These are phyloP conservation scores for Corymbia citriodora DNA, from an alignment of 441 rosid genomes.

Conservation along the genomic window DNA sequence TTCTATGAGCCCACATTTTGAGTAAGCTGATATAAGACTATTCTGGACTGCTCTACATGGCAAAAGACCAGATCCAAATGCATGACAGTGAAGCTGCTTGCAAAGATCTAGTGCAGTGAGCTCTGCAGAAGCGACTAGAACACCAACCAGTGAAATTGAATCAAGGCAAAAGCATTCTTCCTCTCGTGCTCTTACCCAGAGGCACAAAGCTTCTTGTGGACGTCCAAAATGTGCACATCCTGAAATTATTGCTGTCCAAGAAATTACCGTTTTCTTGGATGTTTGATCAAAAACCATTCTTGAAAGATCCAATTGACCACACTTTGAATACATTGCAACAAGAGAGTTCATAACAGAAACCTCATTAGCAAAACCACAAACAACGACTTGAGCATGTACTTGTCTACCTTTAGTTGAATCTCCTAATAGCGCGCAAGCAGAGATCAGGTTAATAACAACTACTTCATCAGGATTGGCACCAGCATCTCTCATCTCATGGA, in stretches of 20 bases:
- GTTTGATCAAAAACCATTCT: conserved; percentile 22
- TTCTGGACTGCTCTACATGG: conserved; percentile 23
- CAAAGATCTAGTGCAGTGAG: conserved; percentile 26
- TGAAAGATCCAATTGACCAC: conserved; percentile 30
- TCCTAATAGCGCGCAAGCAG: conserved; percentile 25
- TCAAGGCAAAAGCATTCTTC: conserved; percentile 20
- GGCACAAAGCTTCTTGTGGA: conserved; percentile 29
- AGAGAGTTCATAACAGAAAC: conserved; percentile 28
- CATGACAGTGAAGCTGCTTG: conserved; percentile 33
- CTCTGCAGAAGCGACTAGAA: conserved; percentile 23
- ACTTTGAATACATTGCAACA: conserved; percentile 38
- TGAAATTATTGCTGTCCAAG: conserved; percentile 42
- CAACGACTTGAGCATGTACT: conserved; percentile 30
- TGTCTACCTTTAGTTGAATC: conserved; percentile 33
- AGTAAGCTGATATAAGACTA: conserved; percentile 39
- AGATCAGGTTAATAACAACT: conserved; percentile 27
- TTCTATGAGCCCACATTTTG: conserved; percentile 32
- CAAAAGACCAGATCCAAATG: conserved; percentile 16
- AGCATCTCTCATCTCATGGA: conserved; percentile 15
- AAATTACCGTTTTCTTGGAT: conserved; percentile 25
- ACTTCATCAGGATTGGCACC: conserved; percentile 15
- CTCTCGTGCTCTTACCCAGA: conserved; percentile 15
- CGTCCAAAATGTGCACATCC: conserved; percentile 25
- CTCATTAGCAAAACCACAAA: conserved; percentile 18
- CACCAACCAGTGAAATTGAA: conserved; percentile 21